Percentiles rank a stretch among this genome's conserved stretches.
phyloP scores from a whole-genome alignment of 495 filamentous ascomycete genomes.

The Lasiosphaeria miniovina region DNA sequence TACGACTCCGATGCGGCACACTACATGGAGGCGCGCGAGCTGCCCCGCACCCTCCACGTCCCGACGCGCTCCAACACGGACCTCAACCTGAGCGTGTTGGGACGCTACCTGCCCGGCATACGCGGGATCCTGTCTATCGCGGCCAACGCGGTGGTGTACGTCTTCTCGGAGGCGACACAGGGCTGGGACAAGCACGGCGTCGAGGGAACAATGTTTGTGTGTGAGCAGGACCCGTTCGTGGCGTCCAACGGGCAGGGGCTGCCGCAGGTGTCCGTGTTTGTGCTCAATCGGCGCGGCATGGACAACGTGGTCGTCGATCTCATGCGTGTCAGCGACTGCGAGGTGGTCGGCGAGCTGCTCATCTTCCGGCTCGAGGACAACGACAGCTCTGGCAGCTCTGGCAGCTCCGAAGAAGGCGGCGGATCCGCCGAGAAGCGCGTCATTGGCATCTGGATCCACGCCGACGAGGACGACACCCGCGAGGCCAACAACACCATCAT shows the following conservation, averaged over 20 bases:
- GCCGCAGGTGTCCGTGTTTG: constrained; percentile 38
- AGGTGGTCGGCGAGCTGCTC: constrained; percentile 40
- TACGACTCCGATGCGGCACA: constrained; percentile 58
- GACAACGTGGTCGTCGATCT: constrained; percentile 45
- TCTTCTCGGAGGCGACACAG: constrained; percentile 56
- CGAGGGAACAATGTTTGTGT: constrained; percentile 82
- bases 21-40: constrained; percentile 36
- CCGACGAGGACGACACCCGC: constrained; percentile 41
- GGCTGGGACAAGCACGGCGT: constrained; percentile 75
- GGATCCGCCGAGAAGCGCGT: constrained; percentile 23
- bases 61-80: constrained; percentile 67
- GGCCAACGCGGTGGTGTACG: constrained; percentile 75
- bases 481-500: constrained; percentile 37
- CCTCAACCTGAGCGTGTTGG: constrained; percentile 76
- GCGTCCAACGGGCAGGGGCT: constrained; percentile 19
- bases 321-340: constrained; percentile 35
- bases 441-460: constrained; percentile 47
- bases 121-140: constrained; percentile 68
- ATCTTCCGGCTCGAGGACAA: constrained; percentile 42
- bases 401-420: constrained; percentile 23
- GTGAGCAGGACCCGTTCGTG: constrained; percentile 50
- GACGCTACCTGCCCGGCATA: constrained; percentile 68
- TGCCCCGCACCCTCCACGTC: constrained; percentile 19
- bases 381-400: constrained; percentile 19
- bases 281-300: constrained; percentile 46